Base-by-base conservation (phyloP, 176 grass and related monocot genomes). In the Musa schizocarpa region DNA sequence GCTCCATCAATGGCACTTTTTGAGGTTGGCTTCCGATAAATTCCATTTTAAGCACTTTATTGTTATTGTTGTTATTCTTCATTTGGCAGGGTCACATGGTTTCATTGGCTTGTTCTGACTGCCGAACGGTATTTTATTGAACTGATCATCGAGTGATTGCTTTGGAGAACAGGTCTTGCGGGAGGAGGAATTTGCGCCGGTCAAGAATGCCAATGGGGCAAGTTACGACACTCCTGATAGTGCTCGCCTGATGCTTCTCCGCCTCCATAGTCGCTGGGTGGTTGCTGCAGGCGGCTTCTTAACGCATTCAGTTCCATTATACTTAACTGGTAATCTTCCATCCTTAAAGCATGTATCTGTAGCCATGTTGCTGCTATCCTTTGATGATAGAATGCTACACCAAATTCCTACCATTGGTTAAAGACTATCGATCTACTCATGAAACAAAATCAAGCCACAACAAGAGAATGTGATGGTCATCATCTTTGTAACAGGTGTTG, bases 181-280 rank as follows among this genome's bases (percentile, higher is more conserved):
- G 20, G 93, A 96, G 72, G 93, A 96, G 83, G 93, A 96, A 90
- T 96, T 96, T 87, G 89, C 93, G 50, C 89, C 89, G 23, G 87
- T 96, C 29, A 92, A 96, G 85, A 96, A 92, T 90, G 93, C 93
- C 75, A 92, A 92, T 25, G 93, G 89, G 26, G 76, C 87, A 70
- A 83, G 76, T 71, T 83, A 96, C 57, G 93, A 92, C 82, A 96
- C 89, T 54, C 93, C 93, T 71, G 87, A 96, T 54, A 90, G 77
- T 27, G 85, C 89, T 58, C 82, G 71, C 56, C 82, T 90, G 69
- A 92, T 96, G 93, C 81, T 96, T 52, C 93, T 96, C 66, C 87
- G 89, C 50, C 93, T 96, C 70, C 93, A 96, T 72, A 96, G 89
- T 73, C 79, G 85, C 52, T 96, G 89, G 93, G 93, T 96, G 6